These are phyloP conservation scores for Calonectria pseudoturangicola DNA, from an alignment of 2,329 filamentous ascomycete species.

Conservation along the genomic window DNA sequence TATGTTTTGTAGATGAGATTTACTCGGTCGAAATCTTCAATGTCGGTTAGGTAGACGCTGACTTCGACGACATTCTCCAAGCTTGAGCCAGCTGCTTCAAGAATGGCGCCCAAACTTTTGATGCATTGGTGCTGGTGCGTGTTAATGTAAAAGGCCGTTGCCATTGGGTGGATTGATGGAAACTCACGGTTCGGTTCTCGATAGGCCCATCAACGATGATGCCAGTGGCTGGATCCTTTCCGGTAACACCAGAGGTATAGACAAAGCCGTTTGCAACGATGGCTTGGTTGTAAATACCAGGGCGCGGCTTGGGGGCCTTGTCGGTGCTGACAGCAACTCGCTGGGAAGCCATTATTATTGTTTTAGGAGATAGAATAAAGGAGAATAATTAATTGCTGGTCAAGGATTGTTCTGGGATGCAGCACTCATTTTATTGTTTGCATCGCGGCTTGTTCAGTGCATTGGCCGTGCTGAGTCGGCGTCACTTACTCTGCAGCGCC, in stretches of 20 bases:
- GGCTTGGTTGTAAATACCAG: slow-evolving; percentile 37
- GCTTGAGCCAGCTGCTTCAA: slow-evolving; percentile 78
- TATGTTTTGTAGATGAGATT: slow-evolving; percentile 75
- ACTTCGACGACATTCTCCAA: slow-evolving; percentile 81
- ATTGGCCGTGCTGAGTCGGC: not conserved
- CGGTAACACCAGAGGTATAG: slow-evolving; percentile 82
- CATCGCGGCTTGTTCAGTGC: not conserved
- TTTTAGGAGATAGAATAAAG: not conserved
- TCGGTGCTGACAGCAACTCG: slow-evolving; percentile 43
- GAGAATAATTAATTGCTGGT: not conserved
- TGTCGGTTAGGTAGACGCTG: slow-evolving; percentile 80
- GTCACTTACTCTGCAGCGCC: not conserved
- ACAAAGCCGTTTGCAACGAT: slow-evolving; percentile 75
- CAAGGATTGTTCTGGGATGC: too few relatives aligned
- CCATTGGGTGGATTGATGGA: not conserved
- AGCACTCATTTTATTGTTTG: not conserved
- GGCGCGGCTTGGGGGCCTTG: slow-evolving; percentile 40
- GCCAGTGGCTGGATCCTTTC: slow-evolving; percentile 72
- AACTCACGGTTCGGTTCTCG: slow-evolving; percentile 74
- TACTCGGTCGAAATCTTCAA: slow-evolving; percentile 83
- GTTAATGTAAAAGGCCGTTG: not conserved
- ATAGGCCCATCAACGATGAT: slow-evolving; percentile 77
- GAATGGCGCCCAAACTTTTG: slow-evolving; percentile 79
- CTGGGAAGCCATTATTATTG: slow-evolving; percentile 16
- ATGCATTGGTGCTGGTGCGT: slow-evolving; percentile 72